phyloP scores from a whole-genome alignment of 208 protist genomes.

The Leishmania guyanensis region DNA sequence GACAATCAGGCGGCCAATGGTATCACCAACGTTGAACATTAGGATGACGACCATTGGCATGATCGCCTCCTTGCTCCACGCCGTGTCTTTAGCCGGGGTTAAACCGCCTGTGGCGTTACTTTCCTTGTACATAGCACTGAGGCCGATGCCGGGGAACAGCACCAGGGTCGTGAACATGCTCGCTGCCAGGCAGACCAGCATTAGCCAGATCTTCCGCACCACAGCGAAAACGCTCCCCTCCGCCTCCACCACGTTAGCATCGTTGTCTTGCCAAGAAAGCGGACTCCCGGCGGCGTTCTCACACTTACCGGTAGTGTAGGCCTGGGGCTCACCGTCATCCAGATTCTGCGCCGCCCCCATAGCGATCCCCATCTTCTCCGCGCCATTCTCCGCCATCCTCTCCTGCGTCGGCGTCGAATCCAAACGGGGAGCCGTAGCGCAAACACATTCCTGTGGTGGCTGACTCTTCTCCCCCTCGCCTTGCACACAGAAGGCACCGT shows the following conservation, averaged over 20 bases:
- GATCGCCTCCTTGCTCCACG: slow-evolving; percentile 32
- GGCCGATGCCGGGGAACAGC: slow-evolving; percentile 47
- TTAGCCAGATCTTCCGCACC: slow-evolving; percentile 42
- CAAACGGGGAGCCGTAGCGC: not conserved
- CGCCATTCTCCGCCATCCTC: slow-evolving; percentile 2
- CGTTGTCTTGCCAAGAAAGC: not conserved
- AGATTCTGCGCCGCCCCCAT: slow-evolving; percentile 4
- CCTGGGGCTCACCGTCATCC: not conserved
- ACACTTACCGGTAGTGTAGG: not conserved
- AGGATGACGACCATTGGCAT: slow-evolving; percentile 46
- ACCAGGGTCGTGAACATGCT: slow-evolving; percentile 43
- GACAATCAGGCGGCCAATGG: slow-evolving; percentile 27
- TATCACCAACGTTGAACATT: slow-evolving; percentile 43
- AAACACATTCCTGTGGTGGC: not conserved
- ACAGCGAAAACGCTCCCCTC: slow-evolving; percentile 26
- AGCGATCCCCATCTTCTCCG: slow-evolving; percentile 10
- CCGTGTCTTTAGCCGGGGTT: not conserved
- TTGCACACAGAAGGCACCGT: slow-evolving; percentile 15
- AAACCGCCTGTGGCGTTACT: not conserved
- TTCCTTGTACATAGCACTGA: slow-evolving; percentile 30
- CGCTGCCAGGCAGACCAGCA: slow-evolving; percentile 37
- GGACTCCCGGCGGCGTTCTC: not conserved
- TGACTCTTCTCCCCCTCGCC: slow-evolving; percentile 12
- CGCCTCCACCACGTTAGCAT: slow-evolving; percentile 2
- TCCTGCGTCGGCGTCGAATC: not conserved